Base-by-base conservation (phyloP, 2,329 filamentous ascomycete genomes). In the Apiospora phragmitis region DNA sequence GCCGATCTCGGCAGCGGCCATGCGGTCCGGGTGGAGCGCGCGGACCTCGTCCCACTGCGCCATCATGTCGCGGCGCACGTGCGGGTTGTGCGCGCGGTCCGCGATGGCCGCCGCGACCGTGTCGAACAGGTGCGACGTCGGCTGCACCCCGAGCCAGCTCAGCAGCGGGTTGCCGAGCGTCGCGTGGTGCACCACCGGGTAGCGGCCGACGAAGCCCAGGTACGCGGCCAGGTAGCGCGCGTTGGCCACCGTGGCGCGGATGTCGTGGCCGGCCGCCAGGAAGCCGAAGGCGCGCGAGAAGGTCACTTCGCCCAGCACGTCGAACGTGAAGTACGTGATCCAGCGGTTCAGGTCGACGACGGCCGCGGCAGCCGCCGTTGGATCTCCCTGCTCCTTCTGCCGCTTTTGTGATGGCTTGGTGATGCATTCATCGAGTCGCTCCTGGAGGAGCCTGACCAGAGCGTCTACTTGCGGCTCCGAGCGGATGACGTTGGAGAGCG, bases 231-330 rank as follows among this genome's bases (percentile, higher is more conserved):
- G 72, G 1, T 70, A 68, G 8, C 73, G 51, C 0, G 68, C 51
- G 65, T 77, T 78, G 35, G 68, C 72, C 45, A 82, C 80, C 26
- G 79, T 75, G 62, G 76, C 75, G 68, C 74, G 76, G n/a, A 82
- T 74, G 70, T 81, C 80, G 59, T 70, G 69, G 11, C 75, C 79
- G 21, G 74, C 71, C 24, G 77, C 74, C 18, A 80, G 71, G 70
- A 80, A 80, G 41, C 79, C 79, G 43, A 80, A 77, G 47, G 73
- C 72, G 68, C 76, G 76, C n/a, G 77, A 78, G 67, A 79, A 80
- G 26, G 77, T 71, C 41, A 77, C 72, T 66, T 80, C 78, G 14
- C 79, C 78, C 24, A 79, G 72, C n/a, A 79, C 74, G 72, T 81
- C 79, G 59, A 78, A 80, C n/a, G 79, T 75, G 43, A 75, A 77